Base-by-base conservation (phyloP, 192 early-diverging fungal genomes). In the Chytriomyces confervae region DNA sequence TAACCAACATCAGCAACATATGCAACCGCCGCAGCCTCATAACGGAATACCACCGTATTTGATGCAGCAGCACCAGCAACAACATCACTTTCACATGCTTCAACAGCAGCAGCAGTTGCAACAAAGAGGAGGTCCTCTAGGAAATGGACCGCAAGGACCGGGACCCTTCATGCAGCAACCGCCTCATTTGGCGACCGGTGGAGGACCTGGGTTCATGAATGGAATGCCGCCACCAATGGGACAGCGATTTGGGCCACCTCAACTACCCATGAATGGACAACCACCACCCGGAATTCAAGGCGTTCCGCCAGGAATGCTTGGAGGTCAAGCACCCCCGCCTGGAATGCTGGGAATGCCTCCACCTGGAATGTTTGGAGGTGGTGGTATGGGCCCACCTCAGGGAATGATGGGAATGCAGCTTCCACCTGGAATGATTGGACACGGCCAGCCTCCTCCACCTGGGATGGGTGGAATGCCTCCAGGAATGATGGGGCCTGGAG, bases 311-410 rank as follows among this genome's bases (percentile, higher is more conserved):
- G 10, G 11, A 10, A 70, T 53, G 47, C 53, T n/a, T 57, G 48
- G 51, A 51, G 8, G 29, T 50, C 50, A 72, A 57, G 69, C 6
- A 9, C 66, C 66, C 16, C 66, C 66, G 44, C 72, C 72, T 9
- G 60, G 61, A 62, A 57, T 11, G 48, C 11, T 69, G 2, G 45
- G 45, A 29, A 10, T 47, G 43, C 66, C 66, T 5, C 36, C 9
- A 6, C 69, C 69, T 8, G 69, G 69, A 20, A 57, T 57, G 53
- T 57, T 57, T 13, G 16, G 16, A 20, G 16, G 36, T 36, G 36
- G 36, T 36, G 4, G 4, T 36, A 36, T 20, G 53, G 53, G 16
- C 53, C 53, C 53, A 13, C 53, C 53, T n/a, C 53, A 2, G 53
- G 53, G 53, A 13, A 57, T 57, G 53, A 20, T 57, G 53, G 53